Evolutionary conservation across 768 basidiomycete species (phyloP).

Genomic region (Serendipita vermifera): DNA sequence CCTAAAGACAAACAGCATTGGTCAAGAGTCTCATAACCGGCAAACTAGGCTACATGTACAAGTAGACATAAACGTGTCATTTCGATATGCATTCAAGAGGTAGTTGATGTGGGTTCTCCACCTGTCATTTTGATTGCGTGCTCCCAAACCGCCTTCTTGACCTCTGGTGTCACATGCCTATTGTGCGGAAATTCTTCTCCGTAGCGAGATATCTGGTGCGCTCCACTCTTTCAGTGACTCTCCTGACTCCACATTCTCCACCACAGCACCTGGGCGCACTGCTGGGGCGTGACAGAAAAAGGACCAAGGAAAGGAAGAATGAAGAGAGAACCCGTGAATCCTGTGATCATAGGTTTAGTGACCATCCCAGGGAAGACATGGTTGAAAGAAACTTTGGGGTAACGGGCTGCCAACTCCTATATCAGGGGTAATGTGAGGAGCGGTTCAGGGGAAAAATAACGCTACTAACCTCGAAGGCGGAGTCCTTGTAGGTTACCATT

Average conservation of each 20-base stretch:
- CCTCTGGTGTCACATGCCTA: background rate
- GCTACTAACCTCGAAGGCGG: conserved; percentile 37
- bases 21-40: too few species aligned
- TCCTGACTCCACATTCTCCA: conserved; percentile 5
- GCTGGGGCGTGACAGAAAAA: background rate
- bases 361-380: conserved; percentile 12
- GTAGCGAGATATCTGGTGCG: background rate
- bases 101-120: too few species aligned
- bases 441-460: background rate
- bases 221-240: background rate
- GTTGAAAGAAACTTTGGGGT: conserved; percentile 12
- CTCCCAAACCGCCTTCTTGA: conserved; percentile 7
- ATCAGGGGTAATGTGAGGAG: background rate
- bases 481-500: conserved; percentile 37
- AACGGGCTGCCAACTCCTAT: conserved; percentile 9
- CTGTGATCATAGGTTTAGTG: background rate
- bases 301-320: background rate
- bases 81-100: too few species aligned
- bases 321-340: background rate
- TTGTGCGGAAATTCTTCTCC: conserved; percentile 6
- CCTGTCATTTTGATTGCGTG: conserved; percentile 4
- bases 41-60: too few species aligned
- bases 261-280: background rate
- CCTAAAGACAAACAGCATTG: too few species aligned
- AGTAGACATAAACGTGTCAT: too few species aligned